Evolutionary conservation across 1,284 basidiomycete species (phyloP), one percentile per base, ranked within the genome.

Genomic region (Golubevia pallescens): DNA sequence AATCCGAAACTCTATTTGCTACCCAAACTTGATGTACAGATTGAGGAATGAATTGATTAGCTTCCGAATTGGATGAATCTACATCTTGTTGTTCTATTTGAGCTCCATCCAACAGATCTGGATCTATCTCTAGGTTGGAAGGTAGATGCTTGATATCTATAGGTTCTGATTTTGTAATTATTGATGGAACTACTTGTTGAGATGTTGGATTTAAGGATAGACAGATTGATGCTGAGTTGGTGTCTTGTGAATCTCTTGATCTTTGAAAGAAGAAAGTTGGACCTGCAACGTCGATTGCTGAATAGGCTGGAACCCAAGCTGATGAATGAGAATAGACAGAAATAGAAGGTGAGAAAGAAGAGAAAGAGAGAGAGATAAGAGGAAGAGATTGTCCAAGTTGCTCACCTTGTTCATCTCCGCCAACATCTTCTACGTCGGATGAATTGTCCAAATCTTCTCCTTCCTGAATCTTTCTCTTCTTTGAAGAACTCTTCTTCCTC

Each of bases 11-110:
- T 19, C 67, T 62, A 57, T 68, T 77, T 1, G 74, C 74, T 3
- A 81, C 70, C 73, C 78, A 81, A 1, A 81, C 79, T 59, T 81
- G 79, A 61, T 80, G 65, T 3, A 81, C 73, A 5, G 34, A 38
- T 38, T 38, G 34, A 38, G 34, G 54, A 10, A 21, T 28, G 13
- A 56, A 56, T 5, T 5, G 10, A 10, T 56, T 28, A 13, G 54
- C 24, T 56, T 28, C 54, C 13, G 54, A 7, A 10, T 56, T 56
- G n/a, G n/a, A n/a, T 56, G 54, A 10, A 21, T 56, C 54, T 56
- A 10, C 5, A 10, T 6, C 13, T 6, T 5, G 13, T 56, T 56
- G 20, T 13, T 56, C 54, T 28, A 32, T 56, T 56, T 38, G 34
- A 38, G 34, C 34, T 5, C 34, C 34, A 4, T 38, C 34, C 10